Evolutionary conservation across 2,329 filamentous ascomycete genomes (phyloP).

Genomic region (Ceratocystis cubensis): DNA sequence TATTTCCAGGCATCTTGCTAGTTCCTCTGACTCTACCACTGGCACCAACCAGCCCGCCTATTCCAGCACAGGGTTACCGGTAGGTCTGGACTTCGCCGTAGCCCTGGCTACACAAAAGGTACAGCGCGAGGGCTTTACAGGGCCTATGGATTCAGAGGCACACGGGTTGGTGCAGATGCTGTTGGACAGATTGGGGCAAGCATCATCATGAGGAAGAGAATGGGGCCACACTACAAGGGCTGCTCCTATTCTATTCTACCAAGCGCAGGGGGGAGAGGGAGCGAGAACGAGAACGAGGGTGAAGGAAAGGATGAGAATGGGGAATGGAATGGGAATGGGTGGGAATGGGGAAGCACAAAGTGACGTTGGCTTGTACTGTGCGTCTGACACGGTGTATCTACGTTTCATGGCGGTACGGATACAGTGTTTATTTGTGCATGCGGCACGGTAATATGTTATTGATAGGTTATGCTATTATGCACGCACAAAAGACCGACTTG

Average conservation of each 20-base stretch:
- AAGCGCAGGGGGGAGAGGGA: background rate
- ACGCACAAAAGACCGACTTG: background rate
- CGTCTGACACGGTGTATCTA: background rate
- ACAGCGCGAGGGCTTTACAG: constrained; percentile 50
- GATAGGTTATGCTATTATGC: background rate
- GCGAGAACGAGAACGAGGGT: background rate
- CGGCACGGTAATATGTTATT: background rate
- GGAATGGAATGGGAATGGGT: background rate
- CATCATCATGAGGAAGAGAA: background rate
- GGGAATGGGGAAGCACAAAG: background rate
- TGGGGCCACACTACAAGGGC: too few species aligned
- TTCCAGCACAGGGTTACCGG: constrained; percentile 26
- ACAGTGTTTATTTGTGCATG: background rate
- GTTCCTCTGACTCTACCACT: background rate
- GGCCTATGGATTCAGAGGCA: constrained; percentile 30
- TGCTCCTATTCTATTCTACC: too few species aligned
- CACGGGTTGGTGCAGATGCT: background rate
- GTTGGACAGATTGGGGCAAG: background rate
- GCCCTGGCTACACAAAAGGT: constrained; percentile 57
- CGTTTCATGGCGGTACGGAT: background rate
- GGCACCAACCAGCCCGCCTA: too few species aligned
- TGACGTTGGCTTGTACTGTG: background rate
- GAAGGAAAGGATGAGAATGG: background rate
- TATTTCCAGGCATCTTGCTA: background rate
- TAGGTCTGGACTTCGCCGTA: constrained; percentile 47